Evolutionary conservation across 768 basidiomycete genomes (phyloP).

Genomic region (Gymnopilus junonius): DNA sequence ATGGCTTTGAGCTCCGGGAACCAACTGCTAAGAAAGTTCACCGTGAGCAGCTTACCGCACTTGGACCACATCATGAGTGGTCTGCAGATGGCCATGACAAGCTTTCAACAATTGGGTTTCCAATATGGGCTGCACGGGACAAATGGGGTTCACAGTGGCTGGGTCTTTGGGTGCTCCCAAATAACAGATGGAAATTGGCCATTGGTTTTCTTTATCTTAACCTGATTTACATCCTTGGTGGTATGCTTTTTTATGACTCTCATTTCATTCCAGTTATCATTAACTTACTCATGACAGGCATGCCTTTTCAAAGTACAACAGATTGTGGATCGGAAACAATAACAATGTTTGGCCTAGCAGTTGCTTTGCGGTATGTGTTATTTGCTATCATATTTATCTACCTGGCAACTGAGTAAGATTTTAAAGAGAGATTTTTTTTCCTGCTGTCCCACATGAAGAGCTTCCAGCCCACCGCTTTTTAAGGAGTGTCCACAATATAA

Average conservation of each 20-base stretch:
- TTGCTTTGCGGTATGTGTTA: neutral
- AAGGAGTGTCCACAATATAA: neutral
- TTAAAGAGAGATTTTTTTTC: neutral
- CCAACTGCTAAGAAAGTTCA: no score
- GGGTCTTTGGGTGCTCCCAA: slow-evolving; percentile 30
- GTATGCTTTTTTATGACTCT: neutral
- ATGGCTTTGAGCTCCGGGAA: no score
- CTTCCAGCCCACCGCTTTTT: slow-evolving; percentile 27
- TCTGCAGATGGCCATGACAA: slow-evolving; percentile 40
- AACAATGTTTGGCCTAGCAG: neutral
- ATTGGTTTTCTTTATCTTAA: neutral
- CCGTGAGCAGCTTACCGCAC: no score
- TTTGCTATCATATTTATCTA: neutral
- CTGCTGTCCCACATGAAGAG: no score
- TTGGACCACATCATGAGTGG: no score
- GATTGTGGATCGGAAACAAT: neutral
- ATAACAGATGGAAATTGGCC: slow-evolving; percentile 20
- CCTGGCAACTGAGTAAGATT: no score
- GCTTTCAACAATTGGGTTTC: slow-evolving; percentile 32
- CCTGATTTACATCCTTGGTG: neutral
- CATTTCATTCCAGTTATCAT: neutral
- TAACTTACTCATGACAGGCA: neutral
- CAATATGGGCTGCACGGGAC: slow-evolving; percentile 34
- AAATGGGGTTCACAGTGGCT: slow-evolving; percentile 21
- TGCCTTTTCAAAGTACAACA: neutral